Conservation (phyloP, 805 yeast species). For the Nakazawaea peltata region DNA sequence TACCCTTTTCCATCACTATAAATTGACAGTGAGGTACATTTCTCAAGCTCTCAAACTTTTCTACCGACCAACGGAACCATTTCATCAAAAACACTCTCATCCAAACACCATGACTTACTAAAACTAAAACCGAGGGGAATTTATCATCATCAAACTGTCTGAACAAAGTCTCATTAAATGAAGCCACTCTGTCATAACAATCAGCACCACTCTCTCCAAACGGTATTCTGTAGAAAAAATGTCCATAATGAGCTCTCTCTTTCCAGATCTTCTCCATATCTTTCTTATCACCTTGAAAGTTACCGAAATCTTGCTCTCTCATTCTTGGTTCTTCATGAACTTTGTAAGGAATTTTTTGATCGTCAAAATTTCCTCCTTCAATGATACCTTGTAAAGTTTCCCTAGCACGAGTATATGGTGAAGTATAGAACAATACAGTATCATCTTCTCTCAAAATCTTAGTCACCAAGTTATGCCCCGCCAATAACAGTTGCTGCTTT, state of each 20-base stretch:
- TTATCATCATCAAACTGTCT: slow-evolving; percentile 65
- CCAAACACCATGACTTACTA: slow-evolving; percentile 94
- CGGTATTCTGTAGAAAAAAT: slow-evolving; percentile 82
- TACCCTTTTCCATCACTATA: slow-evolving; percentile 63
- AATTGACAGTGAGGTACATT: slow-evolving; percentile 84
- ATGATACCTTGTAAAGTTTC: slow-evolving; percentile 73
- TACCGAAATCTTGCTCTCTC: slow-evolving; percentile 94
- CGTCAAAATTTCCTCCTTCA: slow-evolving; percentile 33
- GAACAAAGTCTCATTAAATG: slow-evolving; percentile 80
- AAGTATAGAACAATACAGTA: slow-evolving; percentile 68
- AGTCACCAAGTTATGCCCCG: slow-evolving; percentile 43
- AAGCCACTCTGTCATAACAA: slow-evolving; percentile 85
- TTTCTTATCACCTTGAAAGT: slow-evolving; percentile 70
- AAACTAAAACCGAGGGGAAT: slow-evolving; percentile 74
- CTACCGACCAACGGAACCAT: slow-evolving; percentile 92
- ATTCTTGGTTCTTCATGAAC: slow-evolving; percentile 84
- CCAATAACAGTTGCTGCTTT: slow-evolving; percentile 50
- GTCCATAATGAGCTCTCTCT: slow-evolving; percentile 83
- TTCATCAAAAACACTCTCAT: slow-evolving; percentile 88
- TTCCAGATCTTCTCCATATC: slow-evolving; percentile 79
- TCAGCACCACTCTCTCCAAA: slow-evolving; percentile 96
- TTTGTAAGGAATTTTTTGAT: slow-evolving; percentile 35
- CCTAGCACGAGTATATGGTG: slow-evolving; percentile 80
- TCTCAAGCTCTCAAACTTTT: slow-evolving; percentile 73
- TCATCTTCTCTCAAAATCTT: slow-evolving; percentile 38